Percentiles rank a stretch among this genome's conserved stretches.
Conservation (phyloP, 345 rosid species). For the Aegle marmelos region DNA sequence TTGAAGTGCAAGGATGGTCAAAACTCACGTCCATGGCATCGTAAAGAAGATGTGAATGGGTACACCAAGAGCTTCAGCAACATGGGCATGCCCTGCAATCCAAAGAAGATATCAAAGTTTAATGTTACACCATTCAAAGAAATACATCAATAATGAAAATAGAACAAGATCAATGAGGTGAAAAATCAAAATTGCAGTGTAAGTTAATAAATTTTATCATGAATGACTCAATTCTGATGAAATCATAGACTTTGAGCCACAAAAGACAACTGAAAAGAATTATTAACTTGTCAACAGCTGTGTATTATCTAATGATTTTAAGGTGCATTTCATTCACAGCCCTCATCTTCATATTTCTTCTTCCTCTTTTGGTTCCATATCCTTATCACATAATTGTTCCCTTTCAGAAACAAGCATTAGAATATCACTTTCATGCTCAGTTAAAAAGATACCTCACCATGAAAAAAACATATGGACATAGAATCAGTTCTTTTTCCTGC, state of each 20-base stretch:
- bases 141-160: neutral
- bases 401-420: neutral
- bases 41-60: conserved; percentile 99
- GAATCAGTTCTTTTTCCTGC: neutral
- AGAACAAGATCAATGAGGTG: neutral
- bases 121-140: neutral
- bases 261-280: neutral
- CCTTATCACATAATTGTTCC: neutral
- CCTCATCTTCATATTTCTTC: neutral
- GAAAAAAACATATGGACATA: neutral
- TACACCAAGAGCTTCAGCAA: conserved; percentile 96
- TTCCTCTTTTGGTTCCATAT: neutral
- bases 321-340: neutral
- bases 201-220: neutral
- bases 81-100: conserved; percentile 87
- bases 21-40: conserved; percentile 99
- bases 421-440: neutral
- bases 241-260: neutral
- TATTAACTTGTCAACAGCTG: neutral
- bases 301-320: neutral
- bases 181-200: neutral
- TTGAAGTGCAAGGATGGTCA: conserved; percentile 14
- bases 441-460: neutral
- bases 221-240: neutral
- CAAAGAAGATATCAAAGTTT: conserved; percentile 12